Evolutionary conservation across 2,329 filamentous ascomycete genomes (phyloP).

Genomic region (Pseudopyrenochaeta lycopersici): DNA sequence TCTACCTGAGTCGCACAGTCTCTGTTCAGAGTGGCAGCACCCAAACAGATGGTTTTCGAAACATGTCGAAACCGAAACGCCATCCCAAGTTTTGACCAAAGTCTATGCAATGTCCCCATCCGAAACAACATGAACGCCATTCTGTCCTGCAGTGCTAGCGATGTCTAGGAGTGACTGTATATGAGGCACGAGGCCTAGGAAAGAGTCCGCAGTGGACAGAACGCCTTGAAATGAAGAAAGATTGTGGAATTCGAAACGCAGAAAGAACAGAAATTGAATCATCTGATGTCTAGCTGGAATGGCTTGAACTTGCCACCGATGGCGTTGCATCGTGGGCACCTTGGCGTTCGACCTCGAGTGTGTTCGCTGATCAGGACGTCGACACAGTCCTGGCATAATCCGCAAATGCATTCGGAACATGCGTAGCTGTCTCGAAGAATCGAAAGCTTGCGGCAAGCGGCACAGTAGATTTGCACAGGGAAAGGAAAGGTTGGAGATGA

Average conservation of each 20-base stretch:
- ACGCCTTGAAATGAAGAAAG: conserved; percentile 20
- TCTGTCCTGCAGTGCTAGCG: conserved; percentile 26
- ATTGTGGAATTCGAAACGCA: conserved; percentile 3
- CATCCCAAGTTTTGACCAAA: conserved; percentile 8
- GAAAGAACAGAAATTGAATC: conserved; percentile 39
- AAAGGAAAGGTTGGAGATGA: conserved; percentile 65
- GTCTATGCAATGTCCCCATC: conserved; percentile 28
- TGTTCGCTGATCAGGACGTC: conserved; percentile 80
- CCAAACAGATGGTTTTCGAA: background rate
- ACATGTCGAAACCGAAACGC: conserved; percentile 10
- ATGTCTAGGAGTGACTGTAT: conserved; percentile 13
- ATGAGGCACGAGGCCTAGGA: conserved; percentile 10
- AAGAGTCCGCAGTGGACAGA: conserved; percentile 8
- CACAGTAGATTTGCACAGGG: conserved; percentile 87
- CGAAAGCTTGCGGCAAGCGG: conserved; percentile 81
- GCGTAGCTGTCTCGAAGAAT: conserved; percentile 85
- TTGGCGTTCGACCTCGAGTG: conserved; percentile 70
- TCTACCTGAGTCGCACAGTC: background rate
- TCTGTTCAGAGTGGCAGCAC: background rate
- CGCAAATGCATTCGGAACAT: conserved; percentile 95
- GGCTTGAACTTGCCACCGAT: conserved; percentile 84
- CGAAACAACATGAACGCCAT: conserved; percentile 23
- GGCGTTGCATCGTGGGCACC: conserved; percentile 81
- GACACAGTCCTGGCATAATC: conserved; percentile 88
- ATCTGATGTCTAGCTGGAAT: conserved; percentile 84